These are phyloP conservation scores for Nicotiana sylvestris DNA, from an alignment of 257 asterid species.

Conservation along the genomic window DNA sequence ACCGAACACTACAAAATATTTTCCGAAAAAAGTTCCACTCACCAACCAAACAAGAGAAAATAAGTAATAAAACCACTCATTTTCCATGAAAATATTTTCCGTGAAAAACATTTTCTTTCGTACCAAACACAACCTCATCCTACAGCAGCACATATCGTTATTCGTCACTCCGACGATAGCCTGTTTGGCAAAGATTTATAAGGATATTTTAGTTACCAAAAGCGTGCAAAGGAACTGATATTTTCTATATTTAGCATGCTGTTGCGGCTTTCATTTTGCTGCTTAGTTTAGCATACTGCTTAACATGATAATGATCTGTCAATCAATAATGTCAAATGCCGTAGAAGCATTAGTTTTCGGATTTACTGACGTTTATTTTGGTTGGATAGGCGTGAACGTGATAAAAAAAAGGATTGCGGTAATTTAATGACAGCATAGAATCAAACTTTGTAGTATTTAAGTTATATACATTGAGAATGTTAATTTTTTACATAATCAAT, in stretches of 20 bases:
- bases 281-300: neutral
- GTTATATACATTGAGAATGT: too few species aligned
- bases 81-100: too few species aligned
- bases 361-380: neutral
- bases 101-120: too few species aligned
- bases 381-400: neutral
- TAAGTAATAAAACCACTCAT: too few species aligned
- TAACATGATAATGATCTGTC: neutral
- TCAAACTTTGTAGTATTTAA: neutral
- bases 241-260: neutral
- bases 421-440: neutral
- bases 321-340: neutral
- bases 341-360: neutral
- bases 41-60: too few species aligned
- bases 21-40: too few species aligned
- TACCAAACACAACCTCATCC: neutral
- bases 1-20: too few species aligned
- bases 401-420: neutral
- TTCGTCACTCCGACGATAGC: neutral
- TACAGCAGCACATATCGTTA: neutral
- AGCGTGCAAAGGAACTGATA: neutral
- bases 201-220: neutral
- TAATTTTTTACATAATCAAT: too few species aligned
- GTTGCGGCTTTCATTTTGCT: neutral
- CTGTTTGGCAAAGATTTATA: neutral